Percentiles rank a stretch among this genome's conserved stretches.
Evolutionary conservation across 306 rosid genomes (phyloP).

Genomic region (Cucurbita moschata): DNA sequence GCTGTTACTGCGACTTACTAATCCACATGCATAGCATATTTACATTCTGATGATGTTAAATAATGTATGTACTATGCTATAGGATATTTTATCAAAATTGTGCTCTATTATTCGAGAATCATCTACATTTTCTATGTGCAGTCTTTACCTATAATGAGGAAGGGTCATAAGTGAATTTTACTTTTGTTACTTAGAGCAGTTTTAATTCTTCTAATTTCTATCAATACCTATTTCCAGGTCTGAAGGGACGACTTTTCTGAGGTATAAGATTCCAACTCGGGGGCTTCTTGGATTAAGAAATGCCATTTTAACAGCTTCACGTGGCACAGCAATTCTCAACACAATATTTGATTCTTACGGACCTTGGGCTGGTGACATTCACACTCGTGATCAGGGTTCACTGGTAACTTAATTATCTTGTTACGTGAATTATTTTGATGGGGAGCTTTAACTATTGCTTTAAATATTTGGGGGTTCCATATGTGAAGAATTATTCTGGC

Average conservation of each 20-base stretch:
- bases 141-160: not conserved
- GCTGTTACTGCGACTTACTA: not conserved
- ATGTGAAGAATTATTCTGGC: no score
- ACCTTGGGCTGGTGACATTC: constrained; percentile 93
- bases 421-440: not conserved
- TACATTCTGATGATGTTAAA: not conserved
- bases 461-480: not conserved
- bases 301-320: constrained; percentile 92
- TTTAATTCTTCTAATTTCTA: constrained; percentile 7
- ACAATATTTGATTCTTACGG: constrained; percentile 79
- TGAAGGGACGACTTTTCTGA: constrained; percentile 71
- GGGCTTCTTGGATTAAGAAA: constrained; percentile 93
- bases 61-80: not conserved
- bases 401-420: constrained; percentile 37
- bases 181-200: not conserved
- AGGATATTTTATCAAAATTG: not conserved
- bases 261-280: constrained; percentile 94
- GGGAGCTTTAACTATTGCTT: not conserved
- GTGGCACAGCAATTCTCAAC: constrained; percentile 94
- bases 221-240: constrained; percentile 33
- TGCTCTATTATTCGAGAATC: not conserved
- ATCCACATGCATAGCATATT: not conserved
- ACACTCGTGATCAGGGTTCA: constrained; percentile 88
- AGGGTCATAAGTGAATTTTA: not conserved
- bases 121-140: not conserved